These are phyloP conservation scores for Turritis glabra DNA, from an alignment of 345 rosid genomes.

Conservation along the genomic window DNA sequence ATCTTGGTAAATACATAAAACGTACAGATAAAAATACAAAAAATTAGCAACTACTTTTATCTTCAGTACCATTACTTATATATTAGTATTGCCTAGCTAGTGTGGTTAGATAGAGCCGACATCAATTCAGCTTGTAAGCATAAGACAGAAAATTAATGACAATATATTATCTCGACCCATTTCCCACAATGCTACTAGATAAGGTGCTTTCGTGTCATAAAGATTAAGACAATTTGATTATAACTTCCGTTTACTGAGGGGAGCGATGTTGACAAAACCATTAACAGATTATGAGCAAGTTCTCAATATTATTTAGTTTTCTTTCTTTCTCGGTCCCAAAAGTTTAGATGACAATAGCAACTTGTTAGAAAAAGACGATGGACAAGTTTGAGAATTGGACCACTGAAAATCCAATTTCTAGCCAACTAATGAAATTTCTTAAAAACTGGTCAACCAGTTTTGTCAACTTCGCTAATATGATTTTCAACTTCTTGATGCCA, in stretches of 20 bases:
- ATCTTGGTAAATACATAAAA: neutral
- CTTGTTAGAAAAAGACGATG: conserved; percentile 33
- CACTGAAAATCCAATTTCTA: conserved; percentile 20
- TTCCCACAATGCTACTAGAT: conserved; percentile 1
- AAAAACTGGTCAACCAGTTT: conserved; percentile 1
- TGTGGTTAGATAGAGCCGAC: neutral
- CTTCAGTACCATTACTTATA: neutral
- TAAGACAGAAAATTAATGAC: neutral
- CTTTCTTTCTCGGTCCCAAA: neutral
- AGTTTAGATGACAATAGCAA: conserved; percentile 14
- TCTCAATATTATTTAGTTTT: neutral
- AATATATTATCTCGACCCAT: neutral
- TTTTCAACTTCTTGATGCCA: conserved; percentile 12
- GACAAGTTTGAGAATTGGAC: conserved; percentile 24
- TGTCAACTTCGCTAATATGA: neutral
- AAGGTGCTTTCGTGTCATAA: neutral
- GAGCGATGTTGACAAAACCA: conserved; percentile 9
- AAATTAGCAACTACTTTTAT: neutral
- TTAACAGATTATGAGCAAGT: neutral
- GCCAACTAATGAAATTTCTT: neutral
- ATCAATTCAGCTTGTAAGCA: neutral
- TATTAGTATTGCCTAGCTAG: neutral
- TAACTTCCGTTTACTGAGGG: conserved; percentile 7
- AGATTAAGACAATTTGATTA: conserved; percentile 9
- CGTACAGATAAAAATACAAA: too few species aligned